Conservation (phyloP, 257 asterid genomes). For the Fraxinus americana region DNA sequence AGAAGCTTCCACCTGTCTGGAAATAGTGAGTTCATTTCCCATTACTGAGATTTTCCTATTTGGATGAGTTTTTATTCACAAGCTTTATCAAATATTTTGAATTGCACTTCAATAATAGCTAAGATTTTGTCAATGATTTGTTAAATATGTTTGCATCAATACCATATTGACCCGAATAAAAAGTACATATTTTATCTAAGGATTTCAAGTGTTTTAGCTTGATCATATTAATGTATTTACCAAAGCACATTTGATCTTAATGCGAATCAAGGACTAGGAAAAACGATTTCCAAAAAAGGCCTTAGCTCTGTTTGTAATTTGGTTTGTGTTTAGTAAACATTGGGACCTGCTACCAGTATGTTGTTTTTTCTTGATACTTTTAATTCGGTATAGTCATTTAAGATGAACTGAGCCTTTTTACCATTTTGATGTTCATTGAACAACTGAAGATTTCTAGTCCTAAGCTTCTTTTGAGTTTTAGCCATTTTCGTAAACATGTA, state of each 20-base stretch:
- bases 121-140: neutral
- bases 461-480: neutral
- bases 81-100: neutral
- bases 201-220: neutral
- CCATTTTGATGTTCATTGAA: neutral
- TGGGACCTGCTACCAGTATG: neutral
- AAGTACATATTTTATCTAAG: neutral
- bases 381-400: neutral
- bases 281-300: neutral
- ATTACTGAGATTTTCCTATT: neutral
- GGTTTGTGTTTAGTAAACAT: neutral
- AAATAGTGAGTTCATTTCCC: conserved; percentile 50
- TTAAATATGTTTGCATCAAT: neutral
- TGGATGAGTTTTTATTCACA: neutral
- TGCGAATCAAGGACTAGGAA: neutral
- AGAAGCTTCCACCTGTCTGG: conserved; percentile 81
- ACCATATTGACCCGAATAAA: neutral
- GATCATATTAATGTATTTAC: neutral
- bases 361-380: neutral
- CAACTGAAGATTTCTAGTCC: neutral
- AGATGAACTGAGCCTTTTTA: neutral
- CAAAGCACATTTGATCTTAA: neutral
- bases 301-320: neutral
- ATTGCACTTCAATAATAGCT: neutral
- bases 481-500: neutral